Evolutionary conservation across 75 land plant species (phyloP).

Genomic region (Gnetum montanum): DNA sequence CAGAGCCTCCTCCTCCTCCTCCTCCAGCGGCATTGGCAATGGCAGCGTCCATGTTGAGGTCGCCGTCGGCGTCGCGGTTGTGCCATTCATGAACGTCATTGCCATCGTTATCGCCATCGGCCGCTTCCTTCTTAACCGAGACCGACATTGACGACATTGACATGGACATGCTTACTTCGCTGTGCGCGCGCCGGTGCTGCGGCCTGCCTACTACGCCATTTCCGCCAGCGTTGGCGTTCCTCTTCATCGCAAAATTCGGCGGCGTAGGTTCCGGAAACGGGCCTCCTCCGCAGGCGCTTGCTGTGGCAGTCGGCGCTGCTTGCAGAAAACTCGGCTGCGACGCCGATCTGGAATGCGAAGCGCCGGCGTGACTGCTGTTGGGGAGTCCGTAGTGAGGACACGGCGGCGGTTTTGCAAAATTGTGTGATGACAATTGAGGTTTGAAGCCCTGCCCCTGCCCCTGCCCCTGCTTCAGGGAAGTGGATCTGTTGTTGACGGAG

Average conservation of each 20-base stretch:
- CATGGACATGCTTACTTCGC: constrained; percentile 50
- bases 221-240: constrained; percentile 8
- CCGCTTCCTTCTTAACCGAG: constrained; percentile 4
- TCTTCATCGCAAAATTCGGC: constrained; percentile 19
- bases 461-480: neutral
- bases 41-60: neutral
- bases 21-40: constrained; percentile 15
- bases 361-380: neutral
- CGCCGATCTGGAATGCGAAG: neutral
- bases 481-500: neutral
- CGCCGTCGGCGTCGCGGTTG: constrained; percentile 3
- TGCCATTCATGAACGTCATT: constrained; percentile 23
- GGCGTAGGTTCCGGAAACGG: neutral
- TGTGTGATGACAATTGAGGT: too few species aligned
- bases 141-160: constrained; percentile 6
- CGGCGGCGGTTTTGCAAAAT: neutral
- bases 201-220: constrained; percentile 33
- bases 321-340: neutral
- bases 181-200: constrained; percentile 53
- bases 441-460: neutral
- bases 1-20: constrained; percentile 32
- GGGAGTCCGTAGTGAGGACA: too few species aligned
- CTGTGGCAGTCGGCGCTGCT: neutral
- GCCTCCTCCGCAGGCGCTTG: neutral
- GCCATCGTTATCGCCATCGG: constrained; percentile 1